Evolutionary conservation across 2,329 filamentous ascomycete species (phyloP), one percentile per base, ranked within the genome.

Genomic region (Ambrosiella xylebori): DNA sequence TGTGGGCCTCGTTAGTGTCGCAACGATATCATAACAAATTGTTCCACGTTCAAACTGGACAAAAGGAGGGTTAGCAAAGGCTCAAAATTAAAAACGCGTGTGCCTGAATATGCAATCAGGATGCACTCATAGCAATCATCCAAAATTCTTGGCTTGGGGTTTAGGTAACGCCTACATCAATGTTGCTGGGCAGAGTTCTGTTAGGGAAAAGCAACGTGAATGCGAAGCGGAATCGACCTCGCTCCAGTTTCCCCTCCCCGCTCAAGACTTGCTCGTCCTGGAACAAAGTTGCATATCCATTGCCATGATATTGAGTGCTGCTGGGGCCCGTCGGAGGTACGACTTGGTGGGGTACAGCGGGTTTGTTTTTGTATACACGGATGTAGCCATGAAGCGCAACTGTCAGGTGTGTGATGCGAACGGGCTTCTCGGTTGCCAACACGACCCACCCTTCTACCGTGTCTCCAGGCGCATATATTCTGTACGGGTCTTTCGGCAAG

Each of bases 31-130:
- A 71, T 97, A 98, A 17, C 86, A 85, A 65, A 98, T 88, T 1
- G 88, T 90, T 40, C 93, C 93, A 66, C 91, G 83, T 71, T 97
- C 93, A 69, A 98, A 98, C 89, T 97, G 69, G 37, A 59, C 35
- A 9, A 45, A 57, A 19, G 60, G n/a, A 17, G 36, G 11, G 27
- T 27, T 47, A 36, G 11, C 45, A 57, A 49, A 52, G 41, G 27
- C 27, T 52, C 40, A 17, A 37, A 36, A 15, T 27, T 45, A 54
- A 47, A 53, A 38, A 47, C 49, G 54, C 1, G 35, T n/a, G 50
- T 53, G 9, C 50, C 17, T 12, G 17, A 9, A 35, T 15, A 50
- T 27, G 44, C 44, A 57, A 17, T 27, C 19, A 45, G 27, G 35
- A 45, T 39, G 41, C 17, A 51, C 12, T 51, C 6, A 17, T 2